phyloP scores from a whole-genome alignment of 495 filamentous ascomycete genomes.

The Chaetomidium leptoderma region DNA sequence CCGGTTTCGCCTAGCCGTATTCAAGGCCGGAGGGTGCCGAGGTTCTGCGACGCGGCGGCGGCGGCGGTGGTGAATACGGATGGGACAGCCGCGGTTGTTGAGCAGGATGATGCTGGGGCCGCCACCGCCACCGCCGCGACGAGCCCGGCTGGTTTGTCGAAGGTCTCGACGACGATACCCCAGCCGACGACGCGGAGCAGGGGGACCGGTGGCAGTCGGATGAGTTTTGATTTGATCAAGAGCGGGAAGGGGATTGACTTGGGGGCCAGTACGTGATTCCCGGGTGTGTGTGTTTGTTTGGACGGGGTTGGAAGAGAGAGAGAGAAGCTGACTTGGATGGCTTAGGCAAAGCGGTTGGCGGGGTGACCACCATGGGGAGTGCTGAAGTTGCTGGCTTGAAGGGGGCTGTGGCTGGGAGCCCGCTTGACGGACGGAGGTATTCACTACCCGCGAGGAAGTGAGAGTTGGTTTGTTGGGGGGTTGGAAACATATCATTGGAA shows the following conservation, averaged over 20 bases:
- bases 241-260: slow-evolving; percentile 34
- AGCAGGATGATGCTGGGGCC: neutral
- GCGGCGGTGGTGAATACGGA: neutral
- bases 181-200: slow-evolving; percentile 13
- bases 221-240: slow-evolving; percentile 29
- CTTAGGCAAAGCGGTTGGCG: neutral
- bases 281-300: neutral
- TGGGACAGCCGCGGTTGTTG: neutral
- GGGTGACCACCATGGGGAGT: neutral
- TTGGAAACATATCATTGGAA: too few relatives aligned
- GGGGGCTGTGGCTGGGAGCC: neutral
- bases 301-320: neutral
- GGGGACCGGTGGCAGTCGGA: slow-evolving; percentile 21
- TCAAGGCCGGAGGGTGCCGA: neutral
- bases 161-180: neutral
- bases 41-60: neutral
- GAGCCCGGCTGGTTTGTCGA: too few relatives aligned
- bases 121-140: too few relatives aligned
- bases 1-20: neutral
- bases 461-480: neutral
- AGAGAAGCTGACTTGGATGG: neutral
- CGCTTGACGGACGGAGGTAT: neutral
- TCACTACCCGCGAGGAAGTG: neutral
- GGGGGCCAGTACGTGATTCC: slow-evolving; percentile 26
- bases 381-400: neutral